phyloP scores from a whole-genome alignment of 176 grass and related monocot genomes.

The Aegilops speltoides region DNA sequence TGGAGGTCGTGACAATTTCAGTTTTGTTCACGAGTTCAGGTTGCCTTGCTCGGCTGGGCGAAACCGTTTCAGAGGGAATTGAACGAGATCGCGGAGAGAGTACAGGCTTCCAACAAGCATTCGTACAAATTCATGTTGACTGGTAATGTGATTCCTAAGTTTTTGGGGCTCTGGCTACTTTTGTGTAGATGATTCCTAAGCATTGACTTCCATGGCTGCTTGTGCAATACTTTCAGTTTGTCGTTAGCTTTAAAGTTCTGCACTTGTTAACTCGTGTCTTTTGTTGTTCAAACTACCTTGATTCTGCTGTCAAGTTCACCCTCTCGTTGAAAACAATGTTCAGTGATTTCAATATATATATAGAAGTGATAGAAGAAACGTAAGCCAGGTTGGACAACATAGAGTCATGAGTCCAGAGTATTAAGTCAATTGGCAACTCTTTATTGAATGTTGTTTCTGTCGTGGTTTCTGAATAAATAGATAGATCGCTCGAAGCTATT shows the following conservation, averaged over 20 bases:
- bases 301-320: not conserved
- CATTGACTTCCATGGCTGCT: not conserved
- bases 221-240: not conserved
- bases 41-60: constrained; percentile 24
- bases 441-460: not conserved
- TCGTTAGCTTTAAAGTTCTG: not conserved
- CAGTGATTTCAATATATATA: not conserved
- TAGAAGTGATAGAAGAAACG: not conserved
- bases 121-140: constrained; percentile 42
- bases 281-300: not conserved
- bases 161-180: not conserved
- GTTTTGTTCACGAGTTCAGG: not conserved
- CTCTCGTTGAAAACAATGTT: not conserved
- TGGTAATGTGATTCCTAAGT: constrained; percentile 5
- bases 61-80: constrained; percentile 37
- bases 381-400: not conserved
- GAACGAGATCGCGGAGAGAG: constrained; percentile 36
- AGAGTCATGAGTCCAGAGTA: not conserved
- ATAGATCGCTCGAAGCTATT: not conserved
- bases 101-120: constrained; percentile 11
- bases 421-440: not conserved
- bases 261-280: not conserved
- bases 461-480: not conserved
- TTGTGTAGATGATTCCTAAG: not conserved
- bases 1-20: not conserved